phyloP scores from a whole-genome alignment of 176 grass and related monocot species.

The Tillandsia fasciculata region DNA sequence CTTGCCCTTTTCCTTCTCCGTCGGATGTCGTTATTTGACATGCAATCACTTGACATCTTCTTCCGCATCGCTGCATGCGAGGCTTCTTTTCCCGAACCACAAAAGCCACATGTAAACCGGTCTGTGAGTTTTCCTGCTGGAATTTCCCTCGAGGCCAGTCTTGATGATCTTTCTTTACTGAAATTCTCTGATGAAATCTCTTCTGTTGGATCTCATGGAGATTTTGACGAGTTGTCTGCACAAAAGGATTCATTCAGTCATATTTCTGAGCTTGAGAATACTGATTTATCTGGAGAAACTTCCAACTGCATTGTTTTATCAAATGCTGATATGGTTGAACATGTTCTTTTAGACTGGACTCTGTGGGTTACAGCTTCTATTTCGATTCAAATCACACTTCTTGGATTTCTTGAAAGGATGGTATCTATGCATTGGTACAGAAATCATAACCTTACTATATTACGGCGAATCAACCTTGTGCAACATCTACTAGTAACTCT shows the following conservation, averaged over 20 bases:
- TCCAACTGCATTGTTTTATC: slow-evolving; percentile 92
- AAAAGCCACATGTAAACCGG: slow-evolving; percentile 55
- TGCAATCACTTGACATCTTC: slow-evolving; percentile 98
- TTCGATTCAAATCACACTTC: slow-evolving; percentile 92
- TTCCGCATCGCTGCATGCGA: slow-evolving; percentile 99
- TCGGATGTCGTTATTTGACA: slow-evolving; percentile 87
- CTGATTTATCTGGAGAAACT: slow-evolving; percentile 62
- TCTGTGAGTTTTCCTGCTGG: slow-evolving; percentile 56
- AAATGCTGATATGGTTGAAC: slow-evolving; percentile 99
- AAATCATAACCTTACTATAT: slow-evolving; percentile 92
- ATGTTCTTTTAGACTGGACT: slow-evolving; percentile 97
- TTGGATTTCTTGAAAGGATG: slow-evolving; percentile 96
- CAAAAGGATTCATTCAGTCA: slow-evolving; percentile 95
- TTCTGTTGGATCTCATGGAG: slow-evolving; percentile 88
- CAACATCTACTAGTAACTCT: slow-evolving; percentile 97
- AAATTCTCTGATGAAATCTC: slow-evolving; percentile 79
- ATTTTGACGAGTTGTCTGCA: slow-evolving; percentile 62
- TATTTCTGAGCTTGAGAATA: slow-evolving; percentile 90
- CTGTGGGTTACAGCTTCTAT: slow-evolving; percentile 90
- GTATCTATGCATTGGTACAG: slow-evolving; percentile 99
- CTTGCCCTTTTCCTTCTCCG: slow-evolving; percentile 85
- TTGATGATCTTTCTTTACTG: slow-evolving; percentile 81
- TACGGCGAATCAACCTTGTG: slow-evolving; percentile 93
- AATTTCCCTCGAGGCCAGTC: slow-evolving; percentile 50
- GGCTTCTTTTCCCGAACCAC: slow-evolving; percentile 88